These are phyloP conservation scores for Agrocybe pediades DNA, from an alignment of 768 basidiomycete species.

Conservation along the genomic window DNA sequence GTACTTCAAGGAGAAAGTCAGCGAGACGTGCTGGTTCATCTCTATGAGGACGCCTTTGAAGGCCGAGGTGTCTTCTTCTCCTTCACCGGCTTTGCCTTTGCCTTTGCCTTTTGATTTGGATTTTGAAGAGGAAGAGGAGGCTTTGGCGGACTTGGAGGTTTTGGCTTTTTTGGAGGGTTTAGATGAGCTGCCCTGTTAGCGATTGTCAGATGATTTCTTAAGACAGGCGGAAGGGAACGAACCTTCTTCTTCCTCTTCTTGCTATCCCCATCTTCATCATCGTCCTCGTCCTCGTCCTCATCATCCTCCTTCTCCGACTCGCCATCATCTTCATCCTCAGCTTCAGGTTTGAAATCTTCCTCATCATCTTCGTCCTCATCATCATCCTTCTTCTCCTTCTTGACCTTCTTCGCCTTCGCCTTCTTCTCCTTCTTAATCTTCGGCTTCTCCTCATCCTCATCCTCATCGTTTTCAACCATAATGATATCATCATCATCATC, in stretches of 20 bases:
- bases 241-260: slow-evolving; percentile 82
- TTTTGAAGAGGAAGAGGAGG: background rate
- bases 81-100: slow-evolving; percentile 58
- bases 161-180: slow-evolving; percentile 50
- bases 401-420: slow-evolving; percentile 68
- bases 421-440: slow-evolving; percentile 49
- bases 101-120: slow-evolving; percentile 57
- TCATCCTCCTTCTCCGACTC: slow-evolving; percentile 49
- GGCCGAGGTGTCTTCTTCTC: slow-evolving; percentile 42
- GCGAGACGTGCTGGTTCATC: slow-evolving; percentile 87
- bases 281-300: slow-evolving; percentile 53
- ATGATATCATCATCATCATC: slow-evolving; percentile 52
- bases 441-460: slow-evolving; percentile 50
- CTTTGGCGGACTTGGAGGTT: slow-evolving; percentile 22
- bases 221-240: background rate
- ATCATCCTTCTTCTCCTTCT: slow-evolving; percentile 23
- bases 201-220: slow-evolving; percentile 1
- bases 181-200: slow-evolving; percentile 27
- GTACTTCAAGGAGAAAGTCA: slow-evolving; percentile 97
- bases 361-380: slow-evolving; percentile 49
- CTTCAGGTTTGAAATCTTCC: slow-evolving; percentile 46
- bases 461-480: no score
- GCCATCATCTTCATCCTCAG: slow-evolving; percentile 44
- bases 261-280: slow-evolving; percentile 48
- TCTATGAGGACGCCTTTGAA: slow-evolving; percentile 66